Base-by-base conservation (phyloP, 1,284 basidiomycete species). In the Boletus smithii region DNA sequence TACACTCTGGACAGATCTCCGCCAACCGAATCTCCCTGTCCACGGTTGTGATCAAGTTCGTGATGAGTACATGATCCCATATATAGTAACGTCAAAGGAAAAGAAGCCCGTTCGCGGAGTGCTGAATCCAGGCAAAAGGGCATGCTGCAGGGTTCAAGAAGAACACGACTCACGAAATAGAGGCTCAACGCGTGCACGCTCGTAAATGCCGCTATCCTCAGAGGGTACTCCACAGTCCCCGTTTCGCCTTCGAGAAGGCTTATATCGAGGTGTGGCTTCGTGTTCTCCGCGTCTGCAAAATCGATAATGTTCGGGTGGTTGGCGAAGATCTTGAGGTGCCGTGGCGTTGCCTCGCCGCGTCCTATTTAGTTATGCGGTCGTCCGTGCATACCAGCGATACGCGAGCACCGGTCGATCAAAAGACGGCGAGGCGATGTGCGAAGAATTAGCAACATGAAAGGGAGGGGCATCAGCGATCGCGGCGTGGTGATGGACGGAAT, bases 251-350 rank as follows among this genome's bases (percentile, higher is more conserved):
- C 84, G 18, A 81, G 70, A 17, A 92, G 73, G 37, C 73, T 74
- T 37, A 89, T 82, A 57, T 88, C 76, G 23, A 91, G 71, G 22
- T 89, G 83, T 0, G 88, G 81, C 48, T 74, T 78, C 23, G 74
- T 77, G 35, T 68, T 73, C 53, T 88, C 88, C 22, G 77, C 85
- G 50, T 85, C 86, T 13, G 70, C 66, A 63, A 89, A 92, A 60
- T 88, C 88, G 53, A 90, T 73, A 48, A 90, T 89, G 36, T 74
- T 81, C 3, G 82, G 72, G 53, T 79, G 72, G 62, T 90, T 89
- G 36, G 81, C 78, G 60, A 79, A 89, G 58, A 90, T 73, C 51
- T 81, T 75, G 30, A 89, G 71, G 59, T 79, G 80, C 16, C 77
- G 75, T 11, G 88, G 88, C 2, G 83, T 73, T 14, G 69, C 41